A percentile compares a stretch with the other conserved stretches of the same genome.
Conservation (phyloP, 192 early-diverging fungal genomes). For the Dissophora globulifera region DNA sequence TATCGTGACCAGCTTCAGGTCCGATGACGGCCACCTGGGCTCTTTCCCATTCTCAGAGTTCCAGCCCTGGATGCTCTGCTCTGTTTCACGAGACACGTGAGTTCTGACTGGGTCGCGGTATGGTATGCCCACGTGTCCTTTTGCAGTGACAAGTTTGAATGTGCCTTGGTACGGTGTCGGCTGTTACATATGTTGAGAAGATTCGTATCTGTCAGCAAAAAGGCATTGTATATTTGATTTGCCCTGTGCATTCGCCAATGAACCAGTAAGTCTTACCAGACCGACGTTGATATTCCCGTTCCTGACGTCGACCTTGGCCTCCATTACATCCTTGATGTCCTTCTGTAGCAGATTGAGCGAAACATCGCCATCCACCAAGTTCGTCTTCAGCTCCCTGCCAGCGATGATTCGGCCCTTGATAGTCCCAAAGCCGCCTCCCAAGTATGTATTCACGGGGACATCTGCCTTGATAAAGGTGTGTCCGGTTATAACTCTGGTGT, state of each 20-base stretch:
- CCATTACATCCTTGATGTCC: neutral
- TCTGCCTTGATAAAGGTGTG: conserved; percentile 5
- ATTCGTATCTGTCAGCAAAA: too few species aligned
- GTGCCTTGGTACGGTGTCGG: conserved; percentile 2
- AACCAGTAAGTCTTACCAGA: conserved; percentile 21
- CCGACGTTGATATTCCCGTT: conserved; percentile 14
- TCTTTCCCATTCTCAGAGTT: neutral
- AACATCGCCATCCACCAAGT: conserved; percentile 12
- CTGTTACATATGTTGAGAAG: neutral
- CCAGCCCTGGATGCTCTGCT: conserved; percentile 3
- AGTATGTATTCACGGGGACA: neutral
- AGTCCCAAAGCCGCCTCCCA: conserved; percentile 6
- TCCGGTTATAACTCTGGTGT: conserved; percentile 18
- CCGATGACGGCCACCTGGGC: neutral
- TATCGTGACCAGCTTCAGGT: neutral
- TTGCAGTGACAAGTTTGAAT: conserved; percentile 9
- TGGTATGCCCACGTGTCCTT: neutral
- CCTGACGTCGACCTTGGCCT: neutral
- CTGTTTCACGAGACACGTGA: neutral
- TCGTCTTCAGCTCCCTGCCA: conserved; percentile 3
- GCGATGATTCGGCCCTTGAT: conserved; percentile 8
- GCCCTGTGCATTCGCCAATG: too few species aligned
- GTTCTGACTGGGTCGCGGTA: conserved; percentile 6
- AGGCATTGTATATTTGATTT: neutral
- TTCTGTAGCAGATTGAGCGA: conserved; percentile 2